Evolutionary conservation across 768 basidiomycete genomes (phyloP).

Genomic region (Kwoniella heveanensis): DNA sequence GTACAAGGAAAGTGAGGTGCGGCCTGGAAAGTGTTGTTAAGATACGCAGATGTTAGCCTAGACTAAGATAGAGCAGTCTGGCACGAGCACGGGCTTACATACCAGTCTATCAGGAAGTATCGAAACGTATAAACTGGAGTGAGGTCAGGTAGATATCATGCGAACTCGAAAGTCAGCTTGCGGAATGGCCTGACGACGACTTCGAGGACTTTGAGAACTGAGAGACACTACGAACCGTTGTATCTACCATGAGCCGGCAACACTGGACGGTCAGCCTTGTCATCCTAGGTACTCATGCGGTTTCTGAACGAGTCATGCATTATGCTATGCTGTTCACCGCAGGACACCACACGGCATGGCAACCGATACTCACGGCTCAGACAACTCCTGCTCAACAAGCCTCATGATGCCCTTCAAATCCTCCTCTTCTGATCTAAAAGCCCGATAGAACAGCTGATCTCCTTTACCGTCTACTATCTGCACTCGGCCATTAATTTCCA

Average conservation of each 20-base stretch:
- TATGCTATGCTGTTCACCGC: too few relatives aligned
- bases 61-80: too few relatives aligned
- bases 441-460: slow-evolving; percentile 39
- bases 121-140: slow-evolving; percentile 79
- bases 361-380: slow-evolving; percentile 80
- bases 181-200: too few relatives aligned
- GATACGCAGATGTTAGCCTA: neutral
- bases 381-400: slow-evolving; percentile 86
- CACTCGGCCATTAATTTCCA: neutral
- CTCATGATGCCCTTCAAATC: slow-evolving; percentile 72
- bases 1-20: slow-evolving; percentile 73
- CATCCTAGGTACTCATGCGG: too few relatives aligned
- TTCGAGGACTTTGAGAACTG: too few relatives aligned
- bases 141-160: too few relatives aligned
- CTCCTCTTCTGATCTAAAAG: slow-evolving; percentile 38
- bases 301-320: slow-evolving; percentile 32
- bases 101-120: slow-evolving; percentile 97
- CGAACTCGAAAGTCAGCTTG: too few relatives aligned
- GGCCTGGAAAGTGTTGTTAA: slow-evolving; percentile 68
- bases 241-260: neutral
- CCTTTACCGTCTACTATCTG: slow-evolving; percentile 10
- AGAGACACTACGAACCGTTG: too few relatives aligned
- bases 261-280: neutral
- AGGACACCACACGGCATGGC: too few relatives aligned
- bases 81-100: slow-evolving; percentile 57